Evolutionary conservation across 306 rosid genomes (phyloP).

Genomic region (Adenanthera pavonina): DNA sequence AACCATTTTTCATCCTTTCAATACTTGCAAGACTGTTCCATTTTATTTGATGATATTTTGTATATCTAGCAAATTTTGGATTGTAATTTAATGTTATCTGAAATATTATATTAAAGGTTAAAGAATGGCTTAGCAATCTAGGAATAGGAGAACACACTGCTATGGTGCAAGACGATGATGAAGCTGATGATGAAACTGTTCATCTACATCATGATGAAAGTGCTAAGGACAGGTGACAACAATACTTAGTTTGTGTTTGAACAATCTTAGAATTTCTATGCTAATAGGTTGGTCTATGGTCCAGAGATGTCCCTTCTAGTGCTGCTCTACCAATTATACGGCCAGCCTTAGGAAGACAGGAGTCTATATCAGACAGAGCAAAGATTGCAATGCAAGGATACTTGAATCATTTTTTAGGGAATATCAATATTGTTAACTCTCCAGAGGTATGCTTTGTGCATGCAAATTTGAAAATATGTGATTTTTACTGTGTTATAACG

Average conservation of each 20-base stretch:
- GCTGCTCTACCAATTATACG: conserved; percentile 95
- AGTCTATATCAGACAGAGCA: conserved; percentile 90
- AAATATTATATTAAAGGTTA: conserved; percentile 92
- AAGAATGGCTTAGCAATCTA: conserved; percentile 99
- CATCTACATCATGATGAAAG: conserved; percentile 76
- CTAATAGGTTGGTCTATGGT: conserved; percentile 48
- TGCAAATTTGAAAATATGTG: conserved; percentile 19
- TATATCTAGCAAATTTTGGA: conserved; percentile 56
- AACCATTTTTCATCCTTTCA: background rate
- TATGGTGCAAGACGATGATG: conserved; percentile 83
- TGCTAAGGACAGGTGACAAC: conserved; percentile 70
- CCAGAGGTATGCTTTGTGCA: conserved; percentile 75
- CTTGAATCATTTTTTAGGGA: conserved; percentile 95
- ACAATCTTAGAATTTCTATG: conserved; percentile 26
- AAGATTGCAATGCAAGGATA: conserved; percentile 97
- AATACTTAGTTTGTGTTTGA: conserved; percentile 19
- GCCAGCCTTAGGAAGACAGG: conserved; percentile 93
- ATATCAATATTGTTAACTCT: conserved; percentile 89
- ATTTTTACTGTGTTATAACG: conserved; percentile 6
- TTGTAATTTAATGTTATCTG: conserved; percentile 60
- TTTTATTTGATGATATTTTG: conserved; percentile 48
- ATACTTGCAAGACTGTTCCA: conserved; percentile 5
- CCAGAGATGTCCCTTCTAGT: conserved; percentile 98
- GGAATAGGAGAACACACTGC: conserved; percentile 89
- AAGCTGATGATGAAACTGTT: conserved; percentile 74